Conservation (phyloP, 2,329 filamentous ascomycete species). For the Teratosphaeria destructans region DNA sequence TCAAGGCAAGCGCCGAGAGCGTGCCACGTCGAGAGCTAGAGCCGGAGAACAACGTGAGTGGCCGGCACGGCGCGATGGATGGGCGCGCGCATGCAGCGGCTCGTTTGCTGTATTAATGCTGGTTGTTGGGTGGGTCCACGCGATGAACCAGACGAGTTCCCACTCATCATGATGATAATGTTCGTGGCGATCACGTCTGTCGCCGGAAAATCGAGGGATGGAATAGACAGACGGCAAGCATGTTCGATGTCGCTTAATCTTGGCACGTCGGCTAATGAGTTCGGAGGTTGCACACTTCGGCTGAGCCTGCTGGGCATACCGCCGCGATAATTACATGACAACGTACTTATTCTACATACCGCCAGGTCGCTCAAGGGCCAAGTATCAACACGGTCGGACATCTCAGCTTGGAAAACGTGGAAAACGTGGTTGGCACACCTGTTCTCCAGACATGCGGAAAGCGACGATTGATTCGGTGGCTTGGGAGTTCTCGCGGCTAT, state of each 20-base stretch:
- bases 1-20: slow-evolving; percentile 16
- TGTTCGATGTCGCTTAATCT: neutral
- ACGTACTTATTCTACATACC: neutral
- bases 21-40: slow-evolving; percentile 19
- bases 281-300: neutral
- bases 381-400: neutral
- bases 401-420: neutral
- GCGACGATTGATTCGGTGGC: too few relatives aligned
- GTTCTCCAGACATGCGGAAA: too few relatives aligned
- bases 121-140: neutral
- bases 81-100: neutral
- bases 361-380: neutral
- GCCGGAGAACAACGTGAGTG: slow-evolving; percentile 11
- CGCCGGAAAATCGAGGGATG: neutral
- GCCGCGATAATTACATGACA: neutral
- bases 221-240: neutral
- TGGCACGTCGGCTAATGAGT: neutral
- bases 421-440: too few relatives aligned
- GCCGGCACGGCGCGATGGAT: slow-evolving; percentile 9
- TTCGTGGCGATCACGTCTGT: neutral
- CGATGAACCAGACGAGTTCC: neutral
- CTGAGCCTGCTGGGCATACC: neutral
- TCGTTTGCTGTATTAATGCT: neutral
- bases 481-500: neutral
- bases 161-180: neutral